Evolutionary conservation across 1,284 basidiomycete species (phyloP), one percentile per base, ranked within the genome.

Genomic region (Papiliotrema laurentii): DNA sequence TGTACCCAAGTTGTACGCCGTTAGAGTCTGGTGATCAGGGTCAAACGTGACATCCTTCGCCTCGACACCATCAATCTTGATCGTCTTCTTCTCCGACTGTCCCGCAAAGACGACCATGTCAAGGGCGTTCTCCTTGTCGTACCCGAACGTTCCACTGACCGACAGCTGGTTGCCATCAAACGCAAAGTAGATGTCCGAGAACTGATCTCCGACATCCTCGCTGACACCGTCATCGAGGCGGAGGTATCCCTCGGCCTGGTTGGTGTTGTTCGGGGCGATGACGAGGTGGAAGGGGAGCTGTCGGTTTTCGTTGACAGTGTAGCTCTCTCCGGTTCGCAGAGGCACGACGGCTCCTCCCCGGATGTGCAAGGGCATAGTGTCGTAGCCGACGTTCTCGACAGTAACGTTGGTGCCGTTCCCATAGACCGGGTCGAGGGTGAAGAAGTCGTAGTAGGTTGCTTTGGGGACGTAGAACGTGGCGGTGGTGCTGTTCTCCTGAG

Each of bases 171-270:
- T 68, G 16, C 74, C 60, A 50, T 56, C 61, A 64, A 74, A 85
- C 21, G 49, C 56, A 64, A 85, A 76, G 31, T 64, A 47, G 34
- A 82, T 73, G 21, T 70, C 59, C 21, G 82, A 83, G 46, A 72
- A 71, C 4, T 14, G 26, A 63, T 55, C 37, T 59, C 51, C 48
- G 71, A 81, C 19, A 55, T 71, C 58, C 52, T 84, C 71, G 4
- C 79, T 81, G 35, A 80, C 79, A 10, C 83, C 83, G 57, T 85
- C 83, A 61, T 85, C 84, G 39, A 85, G 58, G 65, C 82, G 82
- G 14, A 80, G 78, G 4, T 74, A 72, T 9, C 82, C 82, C 35
- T 74, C 76, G 0, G 83, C 83, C 6, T 64, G 45, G 4, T 77
- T 76, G 33, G 74, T 60, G 1, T 61, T 49, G 30, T 76, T 68